Evolutionary conservation across 2,329 filamentous ascomycete genomes (phyloP).

Genomic region (Pseudogymnoascus sp.): DNA sequence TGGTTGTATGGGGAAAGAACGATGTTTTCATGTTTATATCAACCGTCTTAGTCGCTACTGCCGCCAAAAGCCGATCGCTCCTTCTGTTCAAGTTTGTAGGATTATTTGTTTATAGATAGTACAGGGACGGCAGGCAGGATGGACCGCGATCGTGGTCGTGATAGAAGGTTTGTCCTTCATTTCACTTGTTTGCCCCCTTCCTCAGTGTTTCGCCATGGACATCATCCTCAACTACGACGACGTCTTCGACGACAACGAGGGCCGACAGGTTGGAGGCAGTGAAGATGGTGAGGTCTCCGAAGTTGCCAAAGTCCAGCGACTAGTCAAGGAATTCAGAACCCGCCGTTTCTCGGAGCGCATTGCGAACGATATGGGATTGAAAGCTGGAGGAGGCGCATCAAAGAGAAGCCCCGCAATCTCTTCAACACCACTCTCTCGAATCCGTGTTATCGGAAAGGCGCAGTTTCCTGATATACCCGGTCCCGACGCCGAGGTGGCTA

Average conservation of each 20-base stretch:
- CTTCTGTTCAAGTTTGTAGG: not conserved
- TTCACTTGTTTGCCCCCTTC: slow-evolving; percentile 7
- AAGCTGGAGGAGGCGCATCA: not conserved
- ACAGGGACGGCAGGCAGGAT: not conserved
- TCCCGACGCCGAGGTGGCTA: not conserved
- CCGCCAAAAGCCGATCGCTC: not conserved
- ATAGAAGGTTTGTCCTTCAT: slow-evolving; percentile 31
- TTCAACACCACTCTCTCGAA: not conserved
- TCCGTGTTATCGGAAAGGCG: not conserved
- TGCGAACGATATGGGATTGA: not conserved
- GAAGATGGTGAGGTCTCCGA: not conserved
- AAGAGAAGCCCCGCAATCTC: not conserved
- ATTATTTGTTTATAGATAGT: not conserved
- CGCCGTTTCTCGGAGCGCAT: not conserved
- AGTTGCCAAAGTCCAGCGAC: not conserved
- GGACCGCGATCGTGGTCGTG: slow-evolving; percentile 31
- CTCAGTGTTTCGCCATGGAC: not conserved
- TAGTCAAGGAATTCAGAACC: not conserved
- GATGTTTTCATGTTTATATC: not conserved
- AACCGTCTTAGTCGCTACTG: not conserved
- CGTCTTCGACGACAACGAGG: not conserved
- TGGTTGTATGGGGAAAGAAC: not conserved
- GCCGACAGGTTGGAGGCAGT: too few relatives aligned
- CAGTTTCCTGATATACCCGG: not conserved
- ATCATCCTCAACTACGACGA: slow-evolving; percentile 1